Conservation (phyloP, 192 early-diverging fungal genomes). For the Helicostylum pulchrum region DNA sequence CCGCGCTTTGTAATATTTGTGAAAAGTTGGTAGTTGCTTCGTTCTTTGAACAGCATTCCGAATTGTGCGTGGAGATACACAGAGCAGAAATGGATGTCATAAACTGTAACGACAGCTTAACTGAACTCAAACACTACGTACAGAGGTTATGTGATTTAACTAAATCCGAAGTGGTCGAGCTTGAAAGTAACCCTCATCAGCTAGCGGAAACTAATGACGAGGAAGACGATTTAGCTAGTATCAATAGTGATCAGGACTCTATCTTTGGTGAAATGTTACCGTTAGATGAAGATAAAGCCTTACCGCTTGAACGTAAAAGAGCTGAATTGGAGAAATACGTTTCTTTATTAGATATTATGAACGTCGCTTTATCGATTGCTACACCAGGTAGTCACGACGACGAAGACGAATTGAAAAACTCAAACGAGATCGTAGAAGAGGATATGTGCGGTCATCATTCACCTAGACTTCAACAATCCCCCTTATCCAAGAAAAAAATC, state of each 20-base stretch:
- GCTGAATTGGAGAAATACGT: constrained; percentile 8
- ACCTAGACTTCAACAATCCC: constrained; percentile 33
- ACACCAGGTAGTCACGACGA: constrained; percentile 41
- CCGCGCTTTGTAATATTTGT: constrained; percentile 75
- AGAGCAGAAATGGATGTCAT: constrained; percentile 72
- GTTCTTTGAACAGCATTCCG: constrained; percentile 73
- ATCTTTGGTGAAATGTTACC: constrained; percentile 6
- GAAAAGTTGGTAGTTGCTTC: constrained; percentile 66
- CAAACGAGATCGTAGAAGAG: constrained; percentile 5
- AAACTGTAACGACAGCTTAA: constrained; percentile 70
- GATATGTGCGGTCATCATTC: neutral
- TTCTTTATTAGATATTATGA: constrained; percentile 38
- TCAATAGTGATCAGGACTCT: neutral
- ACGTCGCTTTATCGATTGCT: constrained; percentile 47
- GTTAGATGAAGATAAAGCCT: constrained; percentile 5
- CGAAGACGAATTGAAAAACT: constrained; percentile 13
- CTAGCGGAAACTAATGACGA: neutral
- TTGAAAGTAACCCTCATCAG: constrained; percentile 13
- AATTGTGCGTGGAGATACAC: constrained; percentile 69
- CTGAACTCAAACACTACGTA: constrained; percentile 52
- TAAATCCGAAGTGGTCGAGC: constrained; percentile 2
- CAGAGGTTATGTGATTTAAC: constrained; percentile 21
- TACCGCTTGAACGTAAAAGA: constrained; percentile 2
- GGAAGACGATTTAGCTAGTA: neutral
- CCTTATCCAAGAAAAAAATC: constrained; percentile 46